A percentile compares a stretch with the other conserved stretches of the same genome.
phyloP scores from a whole-genome alignment of 192 early-diverging fungal genomes.

The Mortierella claussenii region DNA sequence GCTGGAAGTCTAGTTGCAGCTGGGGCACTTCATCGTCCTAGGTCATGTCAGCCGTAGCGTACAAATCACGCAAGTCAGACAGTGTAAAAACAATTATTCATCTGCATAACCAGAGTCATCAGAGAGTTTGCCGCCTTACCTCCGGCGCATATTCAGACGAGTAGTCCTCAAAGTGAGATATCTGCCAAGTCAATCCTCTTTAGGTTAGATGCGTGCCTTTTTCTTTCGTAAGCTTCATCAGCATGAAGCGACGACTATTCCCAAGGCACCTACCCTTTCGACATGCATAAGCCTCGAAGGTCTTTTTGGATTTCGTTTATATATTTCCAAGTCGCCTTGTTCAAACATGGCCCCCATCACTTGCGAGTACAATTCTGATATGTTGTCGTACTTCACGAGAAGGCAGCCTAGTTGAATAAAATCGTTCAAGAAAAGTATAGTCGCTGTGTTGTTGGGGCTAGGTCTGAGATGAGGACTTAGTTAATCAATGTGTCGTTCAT shows the following conservation, averaged over 20 bases:
- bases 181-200: neutral
- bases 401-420: slow-evolving; percentile 28
- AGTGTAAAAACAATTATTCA: too few relatives aligned
- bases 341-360: slow-evolving; percentile 31
- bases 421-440: slow-evolving; percentile 15
- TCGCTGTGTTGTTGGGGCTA: slow-evolving; percentile 7
- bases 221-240: too few relatives aligned
- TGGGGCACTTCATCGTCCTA: slow-evolving; percentile 37
- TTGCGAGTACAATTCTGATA: slow-evolving; percentile 21
- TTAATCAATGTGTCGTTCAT: too few relatives aligned
- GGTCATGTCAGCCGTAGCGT: too few relatives aligned
- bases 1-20: slow-evolving; percentile 32
- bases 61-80: too few relatives aligned
- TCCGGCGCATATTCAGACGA: slow-evolving; percentile 26
- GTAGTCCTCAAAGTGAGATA: slow-evolving; percentile 34
- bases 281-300: slow-evolving; percentile 26
- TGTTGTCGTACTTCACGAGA: slow-evolving; percentile 23
- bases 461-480: too few relatives aligned
- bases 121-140: slow-evolving; percentile 6
- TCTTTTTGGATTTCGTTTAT: slow-evolving; percentile 36
- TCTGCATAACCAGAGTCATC: too few relatives aligned
- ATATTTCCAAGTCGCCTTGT: slow-evolving; percentile 32
- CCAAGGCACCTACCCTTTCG: slow-evolving; percentile 23
- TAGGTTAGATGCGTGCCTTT: too few relatives aligned
- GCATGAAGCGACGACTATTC: too few relatives aligned